Evolutionary conservation across 352 stramenopile genomes (phyloP).

Genomic region (Pythium oligandrum): DNA sequence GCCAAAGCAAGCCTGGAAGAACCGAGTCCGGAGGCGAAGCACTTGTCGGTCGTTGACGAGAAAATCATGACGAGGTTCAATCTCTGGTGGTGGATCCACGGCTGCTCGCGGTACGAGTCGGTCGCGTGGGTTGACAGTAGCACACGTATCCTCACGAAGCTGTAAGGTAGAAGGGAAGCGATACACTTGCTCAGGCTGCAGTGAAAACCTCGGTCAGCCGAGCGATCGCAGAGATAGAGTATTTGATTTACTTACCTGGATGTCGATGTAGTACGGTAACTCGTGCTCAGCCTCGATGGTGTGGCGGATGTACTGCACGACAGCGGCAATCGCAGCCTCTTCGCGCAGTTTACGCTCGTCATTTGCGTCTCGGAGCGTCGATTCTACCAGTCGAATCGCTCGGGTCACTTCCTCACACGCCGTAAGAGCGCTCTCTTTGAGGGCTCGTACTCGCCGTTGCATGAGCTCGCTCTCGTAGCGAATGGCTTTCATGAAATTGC

Average conservation of each 20-base stretch:
- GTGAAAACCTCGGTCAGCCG: background rate
- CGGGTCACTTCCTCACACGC: conserved; percentile 41
- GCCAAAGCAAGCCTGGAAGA: background rate
- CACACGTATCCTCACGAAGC: conserved; percentile 49
- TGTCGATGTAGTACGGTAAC: conserved; percentile 54
- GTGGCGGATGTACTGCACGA: conserved; percentile 43
- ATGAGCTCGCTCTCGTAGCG: conserved; percentile 59
- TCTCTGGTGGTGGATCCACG: conserved; percentile 26
- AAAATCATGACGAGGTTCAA: conserved; percentile 41
- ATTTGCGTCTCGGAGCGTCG: conserved; percentile 36
- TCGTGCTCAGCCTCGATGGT: conserved; percentile 58
- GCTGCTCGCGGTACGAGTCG: conserved; percentile 30
- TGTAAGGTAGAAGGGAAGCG: conserved; percentile 55
- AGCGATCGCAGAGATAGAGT: background rate
- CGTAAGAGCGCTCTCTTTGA: conserved; percentile 37
- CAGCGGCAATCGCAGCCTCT: conserved; percentile 30
- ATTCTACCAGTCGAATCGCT: conserved; percentile 44
- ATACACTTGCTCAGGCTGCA: conserved; percentile 42
- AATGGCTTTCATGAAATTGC: conserved; percentile 54
- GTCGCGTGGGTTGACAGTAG: conserved; percentile 25
- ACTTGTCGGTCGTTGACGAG: conserved; percentile 44
- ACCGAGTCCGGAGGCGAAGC: conserved; percentile 11
- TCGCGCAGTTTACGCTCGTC: conserved; percentile 41
- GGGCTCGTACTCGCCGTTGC: conserved; percentile 36
- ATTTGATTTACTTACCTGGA: conserved; percentile 29